Evolutionary conservation across 1,139 yeast species (phyloP).

Genomic region (Debaryomycetaceae sp.): DNA sequence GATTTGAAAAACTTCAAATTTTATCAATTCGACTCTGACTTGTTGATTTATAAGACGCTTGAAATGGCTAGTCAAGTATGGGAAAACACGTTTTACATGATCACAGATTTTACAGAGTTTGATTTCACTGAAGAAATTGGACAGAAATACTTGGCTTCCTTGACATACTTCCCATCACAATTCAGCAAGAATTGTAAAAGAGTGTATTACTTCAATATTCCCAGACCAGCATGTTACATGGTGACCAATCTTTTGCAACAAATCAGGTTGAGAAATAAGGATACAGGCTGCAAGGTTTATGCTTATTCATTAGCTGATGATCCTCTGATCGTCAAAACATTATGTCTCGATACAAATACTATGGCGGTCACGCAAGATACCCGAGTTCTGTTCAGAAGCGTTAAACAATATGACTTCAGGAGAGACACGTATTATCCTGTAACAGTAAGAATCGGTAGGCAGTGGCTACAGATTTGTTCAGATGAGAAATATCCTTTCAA

Average conservation of each 20-base stretch:
- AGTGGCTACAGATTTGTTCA: constrained; percentile 58
- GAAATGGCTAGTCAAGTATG: constrained; percentile 72
- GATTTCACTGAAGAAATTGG: constrained; percentile 35
- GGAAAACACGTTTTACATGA: constrained; percentile 62
- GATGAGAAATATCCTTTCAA: constrained; percentile 23
- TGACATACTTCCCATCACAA: constrained; percentile 45
- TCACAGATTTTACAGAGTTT: constrained; percentile 65
- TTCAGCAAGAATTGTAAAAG: constrained; percentile 53
- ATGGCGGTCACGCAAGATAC: constrained; percentile 46
- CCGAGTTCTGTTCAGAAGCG: constrained; percentile 59
- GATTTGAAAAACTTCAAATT: constrained; percentile 42
- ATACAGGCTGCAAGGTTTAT: constrained; percentile 21
- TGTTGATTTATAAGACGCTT: constrained; percentile 57
- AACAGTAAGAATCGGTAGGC: constrained; percentile 65
- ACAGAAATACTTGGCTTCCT: constrained; percentile 23
- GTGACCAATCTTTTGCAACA: constrained; percentile 24
- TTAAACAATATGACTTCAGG: constrained; percentile 44
- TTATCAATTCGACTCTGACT: constrained; percentile 50
- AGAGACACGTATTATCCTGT: constrained; percentile 42
- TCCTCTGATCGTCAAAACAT: constrained; percentile 42
- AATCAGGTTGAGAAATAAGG: constrained; percentile 13
- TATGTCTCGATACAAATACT: constrained; percentile 47
- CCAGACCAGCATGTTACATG: constrained; percentile 36
- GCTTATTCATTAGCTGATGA: constrained; percentile 48
- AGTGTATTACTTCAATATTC: constrained; percentile 60